Evolutionary conservation across 441 rosid species (phyloP).

Genomic region (Omphalea diandra): DNA sequence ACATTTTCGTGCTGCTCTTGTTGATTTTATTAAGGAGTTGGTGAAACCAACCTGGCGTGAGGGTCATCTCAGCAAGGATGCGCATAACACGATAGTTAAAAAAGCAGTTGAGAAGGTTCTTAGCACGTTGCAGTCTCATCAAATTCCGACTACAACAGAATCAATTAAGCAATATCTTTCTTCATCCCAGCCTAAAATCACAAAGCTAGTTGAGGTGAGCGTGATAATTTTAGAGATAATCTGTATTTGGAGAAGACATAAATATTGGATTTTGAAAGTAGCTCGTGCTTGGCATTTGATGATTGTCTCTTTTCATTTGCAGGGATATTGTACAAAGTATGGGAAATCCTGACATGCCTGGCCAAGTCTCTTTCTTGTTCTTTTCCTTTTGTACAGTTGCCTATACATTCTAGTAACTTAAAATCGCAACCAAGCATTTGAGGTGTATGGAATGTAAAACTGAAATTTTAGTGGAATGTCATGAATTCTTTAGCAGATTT

Average conservation of each 20-base stretch:
- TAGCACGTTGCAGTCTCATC: slow-evolving; percentile 53
- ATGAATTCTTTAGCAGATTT: slow-evolving; percentile 17
- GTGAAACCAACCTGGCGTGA: slow-evolving; percentile 84
- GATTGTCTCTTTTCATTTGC: slow-evolving; percentile 38
- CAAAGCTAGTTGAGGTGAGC: slow-evolving; percentile 86
- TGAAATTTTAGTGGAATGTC: slow-evolving; percentile 28
- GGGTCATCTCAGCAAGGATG: slow-evolving; percentile 79
- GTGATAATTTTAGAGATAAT: slow-evolving; percentile 14
- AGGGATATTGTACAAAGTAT: slow-evolving; percentile 75
- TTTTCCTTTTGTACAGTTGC: slow-evolving; percentile 37
- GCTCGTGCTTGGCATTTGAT: slow-evolving; percentile 22
- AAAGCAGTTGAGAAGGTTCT: slow-evolving; percentile 78
- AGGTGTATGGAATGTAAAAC: slow-evolving; percentile 21
- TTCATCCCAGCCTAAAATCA: slow-evolving; percentile 50
- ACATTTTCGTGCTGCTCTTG: slow-evolving; percentile 60
- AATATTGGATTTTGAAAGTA: slow-evolving; percentile 11
- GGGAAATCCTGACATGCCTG: slow-evolving; percentile 55
- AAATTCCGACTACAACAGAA: slow-evolving; percentile 57
- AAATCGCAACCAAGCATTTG: slow-evolving; percentile 18
- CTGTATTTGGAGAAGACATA: slow-evolving; percentile 1
- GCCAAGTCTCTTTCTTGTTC: slow-evolving; percentile 26
- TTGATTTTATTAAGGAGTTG: slow-evolving; percentile 65
- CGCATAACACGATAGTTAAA: slow-evolving; percentile 73
- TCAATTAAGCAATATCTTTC: slow-evolving; percentile 64
- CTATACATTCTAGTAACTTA: slow-evolving; percentile 10